phyloP scores from a whole-genome alignment of 371 early-diverging fungal species.

The Saksenaea vasiformis region DNA sequence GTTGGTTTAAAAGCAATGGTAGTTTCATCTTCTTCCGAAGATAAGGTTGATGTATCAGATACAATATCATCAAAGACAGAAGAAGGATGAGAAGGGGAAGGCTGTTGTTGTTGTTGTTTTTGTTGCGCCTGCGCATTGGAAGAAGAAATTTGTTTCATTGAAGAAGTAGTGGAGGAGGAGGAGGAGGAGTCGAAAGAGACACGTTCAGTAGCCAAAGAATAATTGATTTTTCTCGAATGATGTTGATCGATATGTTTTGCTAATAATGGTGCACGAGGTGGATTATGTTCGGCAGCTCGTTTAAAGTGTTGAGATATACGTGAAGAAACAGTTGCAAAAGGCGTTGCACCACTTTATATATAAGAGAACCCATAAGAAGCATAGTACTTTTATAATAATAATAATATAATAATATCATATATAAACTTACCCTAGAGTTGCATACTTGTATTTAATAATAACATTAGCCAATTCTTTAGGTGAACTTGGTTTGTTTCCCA shows the following conservation, averaged over 20 bases:
- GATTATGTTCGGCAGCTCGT: conserved; percentile 72
- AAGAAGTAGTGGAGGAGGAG: background rate
- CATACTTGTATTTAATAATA: conserved; percentile 76
- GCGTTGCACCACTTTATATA: conserved; percentile 70
- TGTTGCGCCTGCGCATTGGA: conserved; percentile 4
- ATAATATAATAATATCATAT: background rate
- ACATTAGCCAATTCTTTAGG: conserved; percentile 80
- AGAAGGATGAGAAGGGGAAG: conserved; percentile 5
- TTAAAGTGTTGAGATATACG: conserved; percentile 87
- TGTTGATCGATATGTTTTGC: conserved; percentile 74
- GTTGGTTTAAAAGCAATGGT: conserved; percentile 4
- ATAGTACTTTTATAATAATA: background rate
- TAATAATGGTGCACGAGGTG: conserved; percentile 74
- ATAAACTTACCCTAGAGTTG: conserved; percentile 76
- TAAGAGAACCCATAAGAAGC: background rate
- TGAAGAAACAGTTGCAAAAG: conserved; percentile 85
- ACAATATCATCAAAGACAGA: background rate
- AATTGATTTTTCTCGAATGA: conserved; percentile 79
- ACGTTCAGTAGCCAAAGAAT: conserved; percentile 63
- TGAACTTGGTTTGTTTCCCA: conserved; percentile 78
- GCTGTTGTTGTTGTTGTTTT: too few species aligned
- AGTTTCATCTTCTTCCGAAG: conserved; percentile 23
- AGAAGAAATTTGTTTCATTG: conserved; percentile 3
- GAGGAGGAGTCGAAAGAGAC: background rate
- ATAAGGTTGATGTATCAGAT: conserved; percentile 17